Percentiles rank a stretch among this genome's conserved stretches.
Conservation (phyloP, 2,329 filamentous ascomycete species). For the Aspergillus pseudonomiae region DNA sequence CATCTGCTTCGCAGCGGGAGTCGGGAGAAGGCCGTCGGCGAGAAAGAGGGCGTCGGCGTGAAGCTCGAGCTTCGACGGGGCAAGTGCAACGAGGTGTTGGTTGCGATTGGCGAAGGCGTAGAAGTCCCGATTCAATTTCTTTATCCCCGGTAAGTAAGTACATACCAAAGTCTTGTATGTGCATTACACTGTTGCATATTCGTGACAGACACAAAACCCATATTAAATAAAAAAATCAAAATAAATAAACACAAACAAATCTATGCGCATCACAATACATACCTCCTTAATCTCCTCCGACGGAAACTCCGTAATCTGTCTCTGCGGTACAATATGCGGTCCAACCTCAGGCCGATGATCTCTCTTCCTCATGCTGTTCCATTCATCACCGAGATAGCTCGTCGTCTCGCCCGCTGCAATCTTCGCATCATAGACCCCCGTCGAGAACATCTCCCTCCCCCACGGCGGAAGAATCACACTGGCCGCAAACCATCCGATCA, state of each 20-base stretch:
- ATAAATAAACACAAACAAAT: too few relatives aligned
- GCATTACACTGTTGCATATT: too few relatives aligned
- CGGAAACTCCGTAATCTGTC: slow-evolving; percentile 32
- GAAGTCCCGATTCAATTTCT: slow-evolving; percentile 32
- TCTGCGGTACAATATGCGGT: slow-evolving; percentile 33
- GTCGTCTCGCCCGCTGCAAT: slow-evolving; percentile 23
- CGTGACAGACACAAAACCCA: too few relatives aligned
- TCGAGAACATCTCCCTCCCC: slow-evolving; percentile 32
- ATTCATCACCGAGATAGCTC: slow-evolving; percentile 19
- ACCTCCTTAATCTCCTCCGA: slow-evolving; percentile 29
- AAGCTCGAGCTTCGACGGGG: slow-evolving; percentile 28
- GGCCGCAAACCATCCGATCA: slow-evolving; percentile 37
- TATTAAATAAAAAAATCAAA: too few relatives aligned
- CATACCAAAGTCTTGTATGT: too few relatives aligned
- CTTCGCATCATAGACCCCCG: slow-evolving; percentile 28
- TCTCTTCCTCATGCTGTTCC: slow-evolving; percentile 17
- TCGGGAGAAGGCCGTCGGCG: slow-evolving; percentile 23
- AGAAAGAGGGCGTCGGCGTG: slow-evolving; percentile 33
- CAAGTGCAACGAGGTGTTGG: slow-evolving; percentile 30
- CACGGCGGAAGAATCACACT: slow-evolving; percentile 29
- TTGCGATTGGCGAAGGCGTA: slow-evolving; percentile 28
- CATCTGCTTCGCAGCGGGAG: slow-evolving; percentile 21
- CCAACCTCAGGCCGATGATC: slow-evolving; percentile 28
- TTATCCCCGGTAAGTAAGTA: not conserved
- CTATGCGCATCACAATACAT: slow-evolving; percentile 6